Percentiles rank a stretch among this genome's conserved stretches.
Evolutionary conservation across 257 asterid species (phyloP).

Genomic region (Gentiana macrophylla): DNA sequence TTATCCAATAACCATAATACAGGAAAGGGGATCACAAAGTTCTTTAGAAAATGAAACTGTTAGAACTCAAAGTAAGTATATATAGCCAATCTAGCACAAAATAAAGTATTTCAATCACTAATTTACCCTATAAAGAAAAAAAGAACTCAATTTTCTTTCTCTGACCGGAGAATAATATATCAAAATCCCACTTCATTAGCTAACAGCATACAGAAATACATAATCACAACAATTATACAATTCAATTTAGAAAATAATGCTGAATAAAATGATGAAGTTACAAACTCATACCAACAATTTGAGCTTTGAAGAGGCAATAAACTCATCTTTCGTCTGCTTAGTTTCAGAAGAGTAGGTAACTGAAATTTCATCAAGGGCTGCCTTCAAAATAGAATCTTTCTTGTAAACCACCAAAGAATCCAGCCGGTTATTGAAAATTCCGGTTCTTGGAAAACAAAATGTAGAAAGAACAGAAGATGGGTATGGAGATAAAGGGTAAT

Average conservation of each 20-base stretch:
- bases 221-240: too few species aligned
- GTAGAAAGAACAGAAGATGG: conserved; percentile 12
- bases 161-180: too few species aligned
- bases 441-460: conserved; percentile 8
- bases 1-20: too few species aligned
- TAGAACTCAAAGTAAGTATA: too few species aligned
- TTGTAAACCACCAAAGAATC: conserved; percentile 4
- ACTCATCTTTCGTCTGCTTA: conserved; percentile 21
- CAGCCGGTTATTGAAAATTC: conserved; percentile 2
- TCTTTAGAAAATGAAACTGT: too few species aligned
- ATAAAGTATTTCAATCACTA: too few species aligned
- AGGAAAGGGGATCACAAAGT: too few species aligned
- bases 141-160: too few species aligned
- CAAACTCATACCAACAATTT: conserved; percentile 48
- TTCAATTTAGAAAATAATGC: not conserved
- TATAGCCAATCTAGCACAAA: too few species aligned
- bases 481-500: conserved; percentile 11
- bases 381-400: conserved; percentile 23
- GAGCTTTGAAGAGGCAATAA: conserved; percentile 42
- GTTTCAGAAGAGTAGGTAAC: conserved; percentile 25
- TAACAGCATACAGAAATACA: too few species aligned
- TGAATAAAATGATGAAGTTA: not conserved
- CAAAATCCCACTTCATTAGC: too few species aligned
- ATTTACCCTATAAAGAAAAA: too few species aligned
- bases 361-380: conserved; percentile 30